Conservation (phyloP, 495 filamentous ascomycete species). For the Podospora pseudoanserina region DNA sequence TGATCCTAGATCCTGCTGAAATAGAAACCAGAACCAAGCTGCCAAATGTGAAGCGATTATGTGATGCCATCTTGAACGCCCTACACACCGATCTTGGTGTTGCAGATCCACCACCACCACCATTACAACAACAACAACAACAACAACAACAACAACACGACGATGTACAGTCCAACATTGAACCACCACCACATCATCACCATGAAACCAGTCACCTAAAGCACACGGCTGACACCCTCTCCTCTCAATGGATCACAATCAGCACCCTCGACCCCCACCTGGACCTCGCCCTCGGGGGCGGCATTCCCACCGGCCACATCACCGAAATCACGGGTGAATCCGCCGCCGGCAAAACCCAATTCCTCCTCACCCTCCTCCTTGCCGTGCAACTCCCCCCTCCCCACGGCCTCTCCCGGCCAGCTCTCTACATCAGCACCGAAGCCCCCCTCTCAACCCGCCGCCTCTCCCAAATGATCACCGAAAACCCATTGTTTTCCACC, state of each 20-base stretch:
- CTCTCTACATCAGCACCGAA: slow-evolving; percentile 96
- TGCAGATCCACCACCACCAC: not conserved
- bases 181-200: slow-evolving; percentile 8
- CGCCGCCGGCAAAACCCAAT: slow-evolving; percentile 93
- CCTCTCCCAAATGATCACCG: slow-evolving; percentile 69
- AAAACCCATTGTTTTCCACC: slow-evolving; percentile 56
- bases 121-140: slow-evolving; percentile 3
- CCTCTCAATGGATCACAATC: slow-evolving; percentile 56
- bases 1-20: slow-evolving; percentile 78
- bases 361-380: slow-evolving; percentile 78
- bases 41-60: slow-evolving; percentile 73
- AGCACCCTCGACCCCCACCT: slow-evolving; percentile 75
- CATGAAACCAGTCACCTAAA: slow-evolving; percentile 15
- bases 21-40: slow-evolving; percentile 83
- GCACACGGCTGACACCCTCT: slow-evolving; percentile 41
- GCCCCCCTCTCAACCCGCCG: slow-evolving; percentile 75
- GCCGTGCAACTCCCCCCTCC: slow-evolving; percentile 74
- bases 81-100: slow-evolving; percentile 64
- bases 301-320: slow-evolving; percentile 77
- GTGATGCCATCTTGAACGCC: slow-evolving; percentile 57
- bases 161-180: not conserved
- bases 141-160: not conserved
- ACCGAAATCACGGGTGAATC: slow-evolving; percentile 93
- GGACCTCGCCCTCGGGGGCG: slow-evolving; percentile 74
- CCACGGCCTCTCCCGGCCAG: slow-evolving; percentile 61